A percentile compares a stretch with the other conserved stretches of the same genome.
Conservation (phyloP, 331 rosid species). For the Dryas integrifolia region DNA sequence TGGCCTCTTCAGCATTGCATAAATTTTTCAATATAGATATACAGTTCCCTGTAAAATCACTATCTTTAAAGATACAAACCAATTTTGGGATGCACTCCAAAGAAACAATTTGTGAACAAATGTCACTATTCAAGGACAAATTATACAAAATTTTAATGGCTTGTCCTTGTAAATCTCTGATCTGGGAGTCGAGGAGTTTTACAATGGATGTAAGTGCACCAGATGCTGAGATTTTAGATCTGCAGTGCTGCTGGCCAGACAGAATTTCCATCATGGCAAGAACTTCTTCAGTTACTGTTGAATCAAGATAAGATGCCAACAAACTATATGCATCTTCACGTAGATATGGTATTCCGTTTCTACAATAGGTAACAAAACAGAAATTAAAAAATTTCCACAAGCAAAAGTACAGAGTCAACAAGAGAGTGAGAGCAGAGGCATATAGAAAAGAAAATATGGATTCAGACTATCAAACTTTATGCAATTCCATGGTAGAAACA, state of each 20-base stretch:
- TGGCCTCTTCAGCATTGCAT: constrained; percentile 49
- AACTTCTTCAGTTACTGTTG: constrained; percentile 57
- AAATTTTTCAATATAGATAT: constrained; percentile 55
- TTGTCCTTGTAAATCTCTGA: constrained; percentile 45
- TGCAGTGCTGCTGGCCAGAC: constrained; percentile 41
- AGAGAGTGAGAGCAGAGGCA: constrained; percentile 13
- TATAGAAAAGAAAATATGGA: constrained; percentile 7
- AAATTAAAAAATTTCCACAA: constrained; percentile 11
- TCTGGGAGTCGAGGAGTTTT: constrained; percentile 46
- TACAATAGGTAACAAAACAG: constrained; percentile 38
- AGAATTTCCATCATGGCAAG: constrained; percentile 65
- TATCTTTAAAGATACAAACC: constrained; percentile 51
- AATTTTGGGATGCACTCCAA: constrained; percentile 55
- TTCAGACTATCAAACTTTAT: neutral
- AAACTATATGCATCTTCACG: constrained; percentile 46
- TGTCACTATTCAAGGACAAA: constrained; percentile 48
- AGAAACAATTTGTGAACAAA: constrained; percentile 46
- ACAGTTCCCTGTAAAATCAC: constrained; percentile 44
- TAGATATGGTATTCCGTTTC: constrained; percentile 38
- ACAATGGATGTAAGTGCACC: constrained; percentile 51
- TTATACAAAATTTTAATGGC: constrained; percentile 47
- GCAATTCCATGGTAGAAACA: constrained; percentile 13
- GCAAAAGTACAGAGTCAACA: constrained; percentile 14
- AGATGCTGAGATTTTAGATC: constrained; percentile 44
- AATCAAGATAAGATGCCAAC: constrained; percentile 55